These are phyloP conservation scores for Adiantum capillusveneris DNA, from an alignment of 75 land plant species.

Conservation along the genomic window DNA sequence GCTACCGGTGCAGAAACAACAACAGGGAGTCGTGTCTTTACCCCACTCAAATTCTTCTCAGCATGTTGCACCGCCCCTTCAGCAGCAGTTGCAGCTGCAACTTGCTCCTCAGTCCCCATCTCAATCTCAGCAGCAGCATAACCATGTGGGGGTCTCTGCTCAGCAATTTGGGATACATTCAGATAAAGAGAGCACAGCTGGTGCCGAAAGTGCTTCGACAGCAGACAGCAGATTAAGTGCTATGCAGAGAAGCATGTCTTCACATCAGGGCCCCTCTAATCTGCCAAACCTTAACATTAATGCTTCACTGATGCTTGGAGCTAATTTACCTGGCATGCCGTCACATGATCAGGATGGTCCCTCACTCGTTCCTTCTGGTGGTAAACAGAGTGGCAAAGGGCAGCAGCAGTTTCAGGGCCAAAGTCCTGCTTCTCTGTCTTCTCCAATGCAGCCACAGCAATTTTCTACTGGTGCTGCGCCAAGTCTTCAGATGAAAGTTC, in stretches of 20 bases:
- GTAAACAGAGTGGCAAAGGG: not conserved
- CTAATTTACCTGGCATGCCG: not conserved
- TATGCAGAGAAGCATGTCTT: slow-evolving; percentile 10
- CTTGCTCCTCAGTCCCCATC: slow-evolving; percentile 3
- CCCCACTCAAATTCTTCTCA: not conserved
- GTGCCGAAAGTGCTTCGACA: slow-evolving; percentile 12
- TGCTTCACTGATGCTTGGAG: not conserved
- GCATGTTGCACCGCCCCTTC: not conserved
- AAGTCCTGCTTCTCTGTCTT: not conserved
- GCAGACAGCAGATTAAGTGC: slow-evolving; percentile 15
- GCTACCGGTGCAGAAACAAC: not conserved
- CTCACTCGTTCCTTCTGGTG: not conserved
- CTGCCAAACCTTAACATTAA: slow-evolving; percentile 1
- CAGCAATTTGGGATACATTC: not conserved
- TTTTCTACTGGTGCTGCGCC: not conserved
- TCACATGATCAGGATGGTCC: not conserved
- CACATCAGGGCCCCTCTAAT: not conserved
- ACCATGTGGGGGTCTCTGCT: not conserved
- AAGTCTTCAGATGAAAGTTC: not conserved
- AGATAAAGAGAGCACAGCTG: not conserved
- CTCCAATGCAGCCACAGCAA: slow-evolving; percentile 1
- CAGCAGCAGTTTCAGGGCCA: not conserved
- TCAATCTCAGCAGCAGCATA: slow-evolving; percentile 4
- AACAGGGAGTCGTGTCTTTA: not conserved
- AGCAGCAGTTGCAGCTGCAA: slow-evolving; percentile 1